These are phyloP conservation scores for Phoenix roebelenii DNA, from an alignment of 176 grass and related monocot species.

Conservation along the genomic window DNA sequence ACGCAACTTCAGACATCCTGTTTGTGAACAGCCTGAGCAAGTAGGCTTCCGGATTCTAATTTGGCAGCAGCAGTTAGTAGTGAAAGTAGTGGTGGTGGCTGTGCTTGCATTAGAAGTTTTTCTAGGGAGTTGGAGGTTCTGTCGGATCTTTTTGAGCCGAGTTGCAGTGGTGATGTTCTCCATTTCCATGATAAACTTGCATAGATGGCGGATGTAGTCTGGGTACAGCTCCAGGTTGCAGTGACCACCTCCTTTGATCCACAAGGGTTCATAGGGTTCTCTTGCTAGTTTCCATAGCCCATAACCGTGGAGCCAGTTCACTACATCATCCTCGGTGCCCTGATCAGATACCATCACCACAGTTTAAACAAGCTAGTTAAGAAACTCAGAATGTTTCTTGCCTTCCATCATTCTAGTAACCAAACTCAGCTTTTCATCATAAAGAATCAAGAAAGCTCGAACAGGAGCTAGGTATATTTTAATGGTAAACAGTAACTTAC, in stretches of 20 bases:
- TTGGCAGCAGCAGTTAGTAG: too few relatives aligned
- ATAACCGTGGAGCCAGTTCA: conserved; percentile 84
- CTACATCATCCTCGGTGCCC: conserved; percentile 94
- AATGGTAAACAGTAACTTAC: too few relatives aligned
- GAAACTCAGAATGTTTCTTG: too few relatives aligned
- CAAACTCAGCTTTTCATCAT: too few relatives aligned
- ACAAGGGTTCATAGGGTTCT: conserved; percentile 92
- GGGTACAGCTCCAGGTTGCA: conserved; percentile 98
- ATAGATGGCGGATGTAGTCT: conserved; percentile 82
- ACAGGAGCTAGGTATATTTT: too few relatives aligned
- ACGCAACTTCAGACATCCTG: too few relatives aligned
- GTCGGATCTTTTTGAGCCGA: conserved; percentile 77
- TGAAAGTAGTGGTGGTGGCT: neutral
- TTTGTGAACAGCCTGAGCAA: too few relatives aligned
- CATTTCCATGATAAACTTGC: conserved; percentile 78
- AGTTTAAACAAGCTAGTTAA: neutral
- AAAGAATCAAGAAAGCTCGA: too few relatives aligned
- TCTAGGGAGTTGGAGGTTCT: conserved; percentile 41
- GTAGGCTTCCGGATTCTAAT: too few relatives aligned
- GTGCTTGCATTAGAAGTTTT: conserved; percentile 13
- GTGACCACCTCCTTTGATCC: conserved; percentile 98
- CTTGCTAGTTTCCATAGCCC: conserved; percentile 80
- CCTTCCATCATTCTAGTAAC: too few relatives aligned
- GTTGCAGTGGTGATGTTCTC: conserved; percentile 60
- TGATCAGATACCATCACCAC: conserved; percentile 12